A percentile compares a stretch with the other conserved stretches of the same genome.
Conservation (phyloP, 306 rosid genomes). For the Sicyos edulis region DNA sequence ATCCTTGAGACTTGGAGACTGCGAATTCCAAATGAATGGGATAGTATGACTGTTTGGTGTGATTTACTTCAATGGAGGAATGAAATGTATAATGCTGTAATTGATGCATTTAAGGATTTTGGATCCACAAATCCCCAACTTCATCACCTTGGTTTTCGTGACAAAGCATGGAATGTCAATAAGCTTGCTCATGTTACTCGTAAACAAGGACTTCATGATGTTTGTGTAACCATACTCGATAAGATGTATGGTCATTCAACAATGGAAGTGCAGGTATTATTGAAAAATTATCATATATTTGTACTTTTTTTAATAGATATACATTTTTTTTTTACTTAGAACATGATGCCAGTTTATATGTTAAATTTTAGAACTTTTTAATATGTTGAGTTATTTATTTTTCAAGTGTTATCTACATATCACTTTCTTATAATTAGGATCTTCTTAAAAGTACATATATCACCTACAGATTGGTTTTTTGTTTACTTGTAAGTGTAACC, state of each 20-base stretch:
- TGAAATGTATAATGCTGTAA: slow-evolving; percentile 90
- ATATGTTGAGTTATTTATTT: neutral
- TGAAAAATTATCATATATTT: too few species aligned
- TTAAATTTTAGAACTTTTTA: neutral
- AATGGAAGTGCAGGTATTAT: slow-evolving; percentile 99
- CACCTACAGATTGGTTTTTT: neutral
- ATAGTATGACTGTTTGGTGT: slow-evolving; percentile 94
- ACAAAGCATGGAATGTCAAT: slow-evolving; percentile 98
- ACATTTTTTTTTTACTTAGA: neutral
- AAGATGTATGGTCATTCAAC: slow-evolving; percentile 94
- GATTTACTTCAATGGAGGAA: slow-evolving; percentile 99
- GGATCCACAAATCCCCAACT: slow-evolving; percentile 62
- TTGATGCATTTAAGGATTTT: slow-evolving; percentile 94
- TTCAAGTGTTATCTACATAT: neutral
- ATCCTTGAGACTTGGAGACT: slow-evolving; percentile 99
- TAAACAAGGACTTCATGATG: slow-evolving; percentile 89
- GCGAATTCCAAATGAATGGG: slow-evolving; percentile 99
- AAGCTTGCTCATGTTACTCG: slow-evolving; percentile 94
- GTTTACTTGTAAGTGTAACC: neutral
- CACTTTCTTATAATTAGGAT: neutral
- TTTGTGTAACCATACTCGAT: slow-evolving; percentile 83
- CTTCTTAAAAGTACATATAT: neutral
- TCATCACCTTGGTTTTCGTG: slow-evolving; percentile 99
- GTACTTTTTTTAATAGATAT: too few species aligned
- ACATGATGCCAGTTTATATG: neutral